Conservation (phyloP, 495 filamentous ascomycete genomes). For the Achaetomiella virescens region DNA sequence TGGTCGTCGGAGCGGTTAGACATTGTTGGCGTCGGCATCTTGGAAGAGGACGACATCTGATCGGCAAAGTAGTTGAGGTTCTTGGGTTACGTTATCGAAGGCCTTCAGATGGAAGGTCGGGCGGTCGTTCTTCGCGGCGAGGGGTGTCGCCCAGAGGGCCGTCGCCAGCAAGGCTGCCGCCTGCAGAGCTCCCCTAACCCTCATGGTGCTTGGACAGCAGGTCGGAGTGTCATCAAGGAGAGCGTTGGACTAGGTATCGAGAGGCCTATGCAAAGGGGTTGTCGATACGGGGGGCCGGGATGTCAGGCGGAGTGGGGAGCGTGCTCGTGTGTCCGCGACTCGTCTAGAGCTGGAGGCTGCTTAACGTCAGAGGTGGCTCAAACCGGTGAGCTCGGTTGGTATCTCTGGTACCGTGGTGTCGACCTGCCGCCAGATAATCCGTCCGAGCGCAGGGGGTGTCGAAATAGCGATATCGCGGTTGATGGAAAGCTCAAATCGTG, state of each 20-base stretch:
- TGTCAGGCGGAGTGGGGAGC: background rate
- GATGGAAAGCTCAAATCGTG: background rate
- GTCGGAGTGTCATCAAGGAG: conserved; percentile 25
- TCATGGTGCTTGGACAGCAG: conserved; percentile 34
- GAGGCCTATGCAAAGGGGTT: background rate
- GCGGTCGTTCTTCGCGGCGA: conserved; percentile 42
- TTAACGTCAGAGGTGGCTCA: background rate
- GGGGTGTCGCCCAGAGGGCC: conserved; percentile 34
- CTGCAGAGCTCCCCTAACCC: conserved; percentile 39
- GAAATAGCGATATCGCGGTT: background rate
- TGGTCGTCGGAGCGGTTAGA: conserved; percentile 73
- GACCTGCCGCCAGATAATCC: background rate
- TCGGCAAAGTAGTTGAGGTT: conserved; percentile 80
- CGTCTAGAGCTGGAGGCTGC: background rate
- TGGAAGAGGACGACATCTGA: conserved; percentile 69
- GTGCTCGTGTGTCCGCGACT: background rate
- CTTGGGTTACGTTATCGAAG: conserved; percentile 55
- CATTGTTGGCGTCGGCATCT: conserved; percentile 46
- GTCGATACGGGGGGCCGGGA: background rate
- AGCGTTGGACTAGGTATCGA: background rate
- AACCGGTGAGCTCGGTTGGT: background rate
- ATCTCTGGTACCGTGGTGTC: background rate
- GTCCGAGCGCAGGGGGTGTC: background rate
- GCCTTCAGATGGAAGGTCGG: conserved; percentile 43
- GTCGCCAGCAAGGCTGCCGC: conserved; percentile 37